Conservation (phyloP, 1,284 basidiomycete species). For the Schizopora paradoxa region DNA sequence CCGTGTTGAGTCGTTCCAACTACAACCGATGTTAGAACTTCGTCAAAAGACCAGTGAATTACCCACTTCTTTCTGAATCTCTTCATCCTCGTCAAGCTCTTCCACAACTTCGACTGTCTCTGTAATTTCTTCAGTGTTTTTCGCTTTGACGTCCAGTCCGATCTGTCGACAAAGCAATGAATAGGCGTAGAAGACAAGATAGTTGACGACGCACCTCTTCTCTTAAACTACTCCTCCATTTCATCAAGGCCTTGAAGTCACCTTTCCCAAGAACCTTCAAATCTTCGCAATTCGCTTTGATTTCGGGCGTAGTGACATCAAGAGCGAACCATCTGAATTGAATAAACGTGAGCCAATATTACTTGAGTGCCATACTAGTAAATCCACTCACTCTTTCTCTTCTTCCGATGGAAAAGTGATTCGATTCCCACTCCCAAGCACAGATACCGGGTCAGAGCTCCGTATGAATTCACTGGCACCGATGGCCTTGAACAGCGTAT, state of each 20-base stretch:
- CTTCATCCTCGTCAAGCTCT: slow-evolving; percentile 79
- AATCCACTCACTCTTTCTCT: slow-evolving; percentile 65
- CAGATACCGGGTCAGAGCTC: slow-evolving; percentile 66
- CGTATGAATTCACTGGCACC: slow-evolving; percentile 74
- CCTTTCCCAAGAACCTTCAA: slow-evolving; percentile 97
- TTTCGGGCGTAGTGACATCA: slow-evolving; percentile 72
- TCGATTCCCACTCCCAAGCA: slow-evolving; percentile 82
- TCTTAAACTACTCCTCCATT: slow-evolving; percentile 83
- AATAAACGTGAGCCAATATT: slow-evolving; percentile 11
- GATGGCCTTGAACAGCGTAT: slow-evolving; percentile 81
- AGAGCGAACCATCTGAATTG: slow-evolving; percentile 61
- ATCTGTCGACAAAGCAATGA: slow-evolving; percentile 38
- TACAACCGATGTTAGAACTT: slow-evolving; percentile 29
- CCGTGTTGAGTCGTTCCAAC: slow-evolving; percentile 82
- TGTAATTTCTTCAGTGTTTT: slow-evolving; percentile 64
- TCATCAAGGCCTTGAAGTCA: slow-evolving; percentile 91
- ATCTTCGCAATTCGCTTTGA: slow-evolving; percentile 83
- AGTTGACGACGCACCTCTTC: slow-evolving; percentile 56
- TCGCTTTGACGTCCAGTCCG: slow-evolving; percentile 78
- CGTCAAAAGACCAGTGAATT: slow-evolving; percentile 5
- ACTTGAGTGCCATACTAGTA: slow-evolving; percentile 7
- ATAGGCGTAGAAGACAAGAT: slow-evolving; percentile 2
- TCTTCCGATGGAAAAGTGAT: slow-evolving; percentile 82
- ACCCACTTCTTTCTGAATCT: slow-evolving; percentile 81
- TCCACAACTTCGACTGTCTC: slow-evolving; percentile 75